These are phyloP conservation scores for Hypoxylon lienhwacheense DNA, from an alignment of 495 filamentous ascomycete genomes.

Conservation along the genomic window DNA sequence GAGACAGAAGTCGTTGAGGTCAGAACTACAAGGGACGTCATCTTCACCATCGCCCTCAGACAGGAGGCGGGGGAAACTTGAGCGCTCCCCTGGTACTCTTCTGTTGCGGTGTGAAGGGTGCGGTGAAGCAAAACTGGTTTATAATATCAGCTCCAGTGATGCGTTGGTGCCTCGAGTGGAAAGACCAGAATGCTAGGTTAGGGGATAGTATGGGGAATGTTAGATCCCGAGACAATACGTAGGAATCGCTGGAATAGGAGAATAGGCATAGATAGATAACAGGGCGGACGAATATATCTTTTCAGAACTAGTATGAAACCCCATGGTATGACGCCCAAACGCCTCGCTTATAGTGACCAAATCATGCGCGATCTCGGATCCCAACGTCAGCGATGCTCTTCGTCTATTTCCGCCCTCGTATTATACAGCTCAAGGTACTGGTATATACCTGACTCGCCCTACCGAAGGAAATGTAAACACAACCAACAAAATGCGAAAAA, in stretches of 20 bases:
- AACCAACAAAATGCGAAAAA: constrained; percentile 93
- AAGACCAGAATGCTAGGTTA: too few species aligned
- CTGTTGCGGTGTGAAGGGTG: too few species aligned
- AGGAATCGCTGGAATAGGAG: too few species aligned
- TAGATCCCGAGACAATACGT: too few species aligned
- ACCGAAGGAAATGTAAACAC: constrained; percentile 81
- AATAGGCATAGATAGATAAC: neutral
- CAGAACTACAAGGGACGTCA: constrained; percentile 65
- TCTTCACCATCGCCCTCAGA: constrained; percentile 82
- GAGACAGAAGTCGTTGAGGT: constrained; percentile 57
- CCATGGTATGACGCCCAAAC: constrained; percentile 23
- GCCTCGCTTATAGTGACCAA: constrained; percentile 24
- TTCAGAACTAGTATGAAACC: too few species aligned
- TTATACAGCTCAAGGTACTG: too few species aligned
- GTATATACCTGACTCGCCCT: too few species aligned
- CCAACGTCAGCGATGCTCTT: neutral
- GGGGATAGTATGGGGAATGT: too few species aligned
- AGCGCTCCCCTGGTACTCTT: neutral
- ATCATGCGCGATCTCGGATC: neutral
- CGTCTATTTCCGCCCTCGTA: neutral
- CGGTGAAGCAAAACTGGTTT: too few species aligned
- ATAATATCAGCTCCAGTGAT: too few species aligned
- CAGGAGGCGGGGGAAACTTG: constrained; percentile 1
- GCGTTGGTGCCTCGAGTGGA: too few species aligned
- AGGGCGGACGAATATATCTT: neutral